Base-by-base conservation (phyloP, 371 early-diverging fungal genomes). In the Mucor ambiguus region DNA sequence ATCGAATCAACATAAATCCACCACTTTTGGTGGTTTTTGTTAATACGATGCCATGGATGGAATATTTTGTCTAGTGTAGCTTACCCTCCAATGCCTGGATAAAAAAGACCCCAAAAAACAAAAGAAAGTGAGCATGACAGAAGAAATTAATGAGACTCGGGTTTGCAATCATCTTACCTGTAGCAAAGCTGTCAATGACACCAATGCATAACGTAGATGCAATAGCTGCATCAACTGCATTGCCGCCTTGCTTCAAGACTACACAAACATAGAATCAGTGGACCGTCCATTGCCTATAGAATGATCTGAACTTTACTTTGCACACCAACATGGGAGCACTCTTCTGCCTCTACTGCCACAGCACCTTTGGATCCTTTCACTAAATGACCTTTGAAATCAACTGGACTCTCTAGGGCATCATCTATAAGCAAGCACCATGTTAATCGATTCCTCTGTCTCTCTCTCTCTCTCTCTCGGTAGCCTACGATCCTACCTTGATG, bases 161-260 rank as follows among this genome's bases (percentile, higher is more conserved):
- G 8, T 4, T 4, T 12, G 37, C 11, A 0, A 12, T 35, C 12
- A 12, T 12, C 12, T 35, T 35, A 58, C 99, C 99, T n/a, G 96
- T 90, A 14, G 96, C 90, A 86, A 96, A 98, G 14, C 86, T 88
- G 76, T 99, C 93, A 58, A 98, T 89, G 10, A 94, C 90, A 30
- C 99, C 99, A 60, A 98, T 89, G 72, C 97, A 98, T 18, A 99
- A 74, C 12, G 95, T 85, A 24, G 98, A 85, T 2, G 98, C 96
- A 61, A 99, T 91, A 4, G 97, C 96, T 11, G 98, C 93, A 86
- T 99, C 99, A 0, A 98, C 92, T 7, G 99, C 98, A 68, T 91
- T 94, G 20, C 99, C 99, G 18, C 98, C 99, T 14, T 90, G 85
- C 66, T 92, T 86, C 37, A 99, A 76, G 1, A 94, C 90, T 87